Conservation (phyloP, 2,329 filamentous ascomycete genomes). For the Fusarium bulbicola region DNA sequence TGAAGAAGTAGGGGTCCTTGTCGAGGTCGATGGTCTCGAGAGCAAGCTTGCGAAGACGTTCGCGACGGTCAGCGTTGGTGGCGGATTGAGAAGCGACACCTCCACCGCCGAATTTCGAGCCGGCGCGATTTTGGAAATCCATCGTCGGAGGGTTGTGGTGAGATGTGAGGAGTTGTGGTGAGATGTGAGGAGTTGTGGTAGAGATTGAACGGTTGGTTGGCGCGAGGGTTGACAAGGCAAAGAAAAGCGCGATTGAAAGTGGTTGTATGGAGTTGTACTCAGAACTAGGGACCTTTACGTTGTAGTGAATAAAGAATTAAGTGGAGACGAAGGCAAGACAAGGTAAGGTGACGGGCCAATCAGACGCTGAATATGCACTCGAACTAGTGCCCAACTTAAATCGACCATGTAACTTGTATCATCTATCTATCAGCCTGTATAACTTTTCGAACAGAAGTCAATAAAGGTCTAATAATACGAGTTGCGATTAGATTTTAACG, state of each 20-base stretch:
- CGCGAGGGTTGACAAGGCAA: constrained; percentile 25
- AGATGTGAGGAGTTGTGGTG: background rate
- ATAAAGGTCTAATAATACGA: background rate
- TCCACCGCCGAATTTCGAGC: constrained; percentile 97
- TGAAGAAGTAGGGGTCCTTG: constrained; percentile 99
- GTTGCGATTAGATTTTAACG: background rate
- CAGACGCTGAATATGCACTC: background rate
- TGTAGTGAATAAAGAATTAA: constrained; percentile 5
- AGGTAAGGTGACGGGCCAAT: constrained; percentile 24
- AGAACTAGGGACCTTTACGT: background rate
- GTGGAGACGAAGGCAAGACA: background rate
- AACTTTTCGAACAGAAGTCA: background rate
- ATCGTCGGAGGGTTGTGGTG: constrained; percentile 49
- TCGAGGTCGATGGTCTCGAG: constrained; percentile 99
- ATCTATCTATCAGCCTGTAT: background rate
- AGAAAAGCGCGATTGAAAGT: constrained; percentile 32
- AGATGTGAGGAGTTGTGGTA: background rate
- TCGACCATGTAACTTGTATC: background rate
- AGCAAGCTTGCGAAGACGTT: constrained; percentile 96
- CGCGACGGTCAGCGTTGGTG: constrained; percentile 95
- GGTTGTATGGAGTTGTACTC: background rate
- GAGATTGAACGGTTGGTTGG: background rate
- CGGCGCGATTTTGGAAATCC: constrained; percentile 90
- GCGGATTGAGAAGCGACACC: constrained; percentile 93
- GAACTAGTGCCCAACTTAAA: background rate